phyloP scores from a whole-genome alignment of 306 rosid genomes.

The Nissolia schottii region DNA sequence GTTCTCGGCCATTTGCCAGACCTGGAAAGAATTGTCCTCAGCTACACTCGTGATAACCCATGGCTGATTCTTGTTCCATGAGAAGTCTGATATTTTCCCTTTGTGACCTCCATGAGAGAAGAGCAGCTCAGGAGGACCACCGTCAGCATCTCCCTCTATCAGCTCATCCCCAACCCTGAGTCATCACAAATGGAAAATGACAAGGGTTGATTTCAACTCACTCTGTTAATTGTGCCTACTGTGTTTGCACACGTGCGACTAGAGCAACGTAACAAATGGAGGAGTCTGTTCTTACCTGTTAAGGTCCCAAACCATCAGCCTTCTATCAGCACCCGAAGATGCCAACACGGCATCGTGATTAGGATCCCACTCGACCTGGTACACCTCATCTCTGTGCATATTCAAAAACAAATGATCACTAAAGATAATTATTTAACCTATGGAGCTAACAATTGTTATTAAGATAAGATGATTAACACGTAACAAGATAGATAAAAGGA shows the following conservation, averaged over 20 bases:
- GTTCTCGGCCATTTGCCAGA: slow-evolving; percentile 85
- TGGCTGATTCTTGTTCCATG: slow-evolving; percentile 76
- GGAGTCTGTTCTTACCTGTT: slow-evolving; percentile 47
- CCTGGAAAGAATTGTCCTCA: slow-evolving; percentile 79
- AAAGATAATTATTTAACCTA: neutral
- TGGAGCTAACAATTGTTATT: neutral
- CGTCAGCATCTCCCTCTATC: slow-evolving; percentile 76
- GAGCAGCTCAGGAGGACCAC: slow-evolving; percentile 86
- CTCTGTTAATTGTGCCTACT: neutral
- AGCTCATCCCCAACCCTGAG: slow-evolving; percentile 86
- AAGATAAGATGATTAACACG: neutral
- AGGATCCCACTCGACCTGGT: slow-evolving; percentile 99
- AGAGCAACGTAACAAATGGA: neutral
- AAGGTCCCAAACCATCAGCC: slow-evolving; percentile 96
- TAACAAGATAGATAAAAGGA: neutral
- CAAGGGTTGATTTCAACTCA: neutral
- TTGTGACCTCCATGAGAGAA: slow-evolving; percentile 91
- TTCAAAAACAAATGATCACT: neutral
- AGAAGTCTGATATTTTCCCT: slow-evolving; percentile 88
- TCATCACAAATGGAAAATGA: neutral
- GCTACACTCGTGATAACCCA: slow-evolving; percentile 92
- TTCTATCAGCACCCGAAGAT: slow-evolving; percentile 80
- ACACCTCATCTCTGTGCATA: slow-evolving; percentile 76
- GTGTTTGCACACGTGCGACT: neutral
- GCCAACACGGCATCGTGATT: slow-evolving; percentile 84